Base-by-base conservation (phyloP, 2,329 filamentous ascomycete genomes). In the Cyanodermella asteris region DNA sequence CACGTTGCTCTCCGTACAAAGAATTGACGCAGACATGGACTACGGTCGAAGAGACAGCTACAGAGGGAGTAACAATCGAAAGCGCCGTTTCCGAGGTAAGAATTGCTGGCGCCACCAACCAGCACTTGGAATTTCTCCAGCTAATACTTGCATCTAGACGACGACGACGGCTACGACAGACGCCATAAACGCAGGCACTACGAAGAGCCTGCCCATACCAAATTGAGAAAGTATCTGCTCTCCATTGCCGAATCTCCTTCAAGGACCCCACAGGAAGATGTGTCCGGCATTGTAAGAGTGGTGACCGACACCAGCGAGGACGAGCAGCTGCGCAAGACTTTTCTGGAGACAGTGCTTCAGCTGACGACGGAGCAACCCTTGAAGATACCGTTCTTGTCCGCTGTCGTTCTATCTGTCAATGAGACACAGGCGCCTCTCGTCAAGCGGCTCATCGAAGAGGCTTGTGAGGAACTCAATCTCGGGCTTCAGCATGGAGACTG, bases 321-420 rank as follows among this genome's bases (percentile, higher is more conserved):
- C 42, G 68, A 72, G 36, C 73, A 81, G 36, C 54, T 91, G 27
- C 70, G 70, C 35, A 62, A 59, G 16, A 67, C 61, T 25, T 90
- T 91, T 45, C 56, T 76, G 35, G 65, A 72, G 29, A 61, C 91
- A 16, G 57, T 70, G 6, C 53, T 82, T 30, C 76, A 84, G 48
- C 59, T 94, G 62, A 67, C 49, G 35, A 61, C 78, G 18, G 87
- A 97, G 52, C 87, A 97, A 51, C 87, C 87, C 1, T 72, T 97
- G 48, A 94, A 94, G 58, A 90, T 81, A n/a, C 84, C 87, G 0
- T 94, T 93, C 44, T 63, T 91, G 18, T 81, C 82, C 7, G 78
- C 76, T 12, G 71, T 84, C 9, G 63, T 90, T 21, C 61, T 91
- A 29, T 64, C 80, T 28, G 64, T 72, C 35, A 93, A 94, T 51